phyloP scores from a whole-genome alignment of 495 filamentous ascomycete genomes.

The Xylaria intraflava region DNA sequence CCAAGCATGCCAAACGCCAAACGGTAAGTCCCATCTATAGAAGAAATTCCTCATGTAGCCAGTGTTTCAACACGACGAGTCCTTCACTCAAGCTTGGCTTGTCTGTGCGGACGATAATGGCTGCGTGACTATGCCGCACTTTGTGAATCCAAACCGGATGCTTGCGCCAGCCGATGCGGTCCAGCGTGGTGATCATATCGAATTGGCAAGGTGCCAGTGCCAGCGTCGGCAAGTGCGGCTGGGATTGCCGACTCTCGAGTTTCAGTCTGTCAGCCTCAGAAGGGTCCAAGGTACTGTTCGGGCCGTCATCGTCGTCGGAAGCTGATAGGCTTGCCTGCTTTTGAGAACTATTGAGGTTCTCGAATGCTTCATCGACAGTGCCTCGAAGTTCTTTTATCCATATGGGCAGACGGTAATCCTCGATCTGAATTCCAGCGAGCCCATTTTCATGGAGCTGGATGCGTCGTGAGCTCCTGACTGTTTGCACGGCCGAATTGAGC shows the following conservation, averaged over 20 bases:
- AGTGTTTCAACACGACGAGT: slow-evolving; percentile 71
- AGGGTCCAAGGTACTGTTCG: slow-evolving; percentile 13
- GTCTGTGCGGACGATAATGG: slow-evolving; percentile 72
- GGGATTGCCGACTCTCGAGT: slow-evolving; percentile 32
- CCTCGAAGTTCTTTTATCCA: slow-evolving; percentile 64
- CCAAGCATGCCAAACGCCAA: too few species aligned
- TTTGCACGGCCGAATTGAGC: slow-evolving; percentile 68
- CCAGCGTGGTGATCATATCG: slow-evolving; percentile 69
- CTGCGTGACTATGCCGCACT: slow-evolving; percentile 73
- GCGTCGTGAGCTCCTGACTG: slow-evolving; percentile 59
- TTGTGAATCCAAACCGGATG: slow-evolving; percentile 85
- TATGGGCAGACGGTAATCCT: slow-evolving; percentile 68
- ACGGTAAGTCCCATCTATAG: too few species aligned
- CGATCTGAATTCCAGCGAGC: slow-evolving; percentile 52
- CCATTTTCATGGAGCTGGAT: slow-evolving; percentile 72
- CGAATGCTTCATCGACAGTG: slow-evolving; percentile 67
- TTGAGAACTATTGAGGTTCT: slow-evolving; percentile 58
- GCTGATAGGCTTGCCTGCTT: slow-evolving; percentile 54
- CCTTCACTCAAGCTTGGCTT: slow-evolving; percentile 66
- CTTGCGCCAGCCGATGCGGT: slow-evolving; percentile 69
- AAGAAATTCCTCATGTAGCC: slow-evolving; percentile 68
- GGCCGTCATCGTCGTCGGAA: slow-evolving; percentile 28
- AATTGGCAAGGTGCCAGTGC: slow-evolving; percentile 77
- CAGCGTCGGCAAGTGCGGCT: slow-evolving; percentile 51
- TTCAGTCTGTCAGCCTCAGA: slow-evolving; percentile 23